A percentile compares a stretch with the other conserved stretches of the same genome.
These are phyloP conservation scores for Penicillium coprophilum DNA, from an alignment of 495 filamentous ascomycete species.

Conservation along the genomic window DNA sequence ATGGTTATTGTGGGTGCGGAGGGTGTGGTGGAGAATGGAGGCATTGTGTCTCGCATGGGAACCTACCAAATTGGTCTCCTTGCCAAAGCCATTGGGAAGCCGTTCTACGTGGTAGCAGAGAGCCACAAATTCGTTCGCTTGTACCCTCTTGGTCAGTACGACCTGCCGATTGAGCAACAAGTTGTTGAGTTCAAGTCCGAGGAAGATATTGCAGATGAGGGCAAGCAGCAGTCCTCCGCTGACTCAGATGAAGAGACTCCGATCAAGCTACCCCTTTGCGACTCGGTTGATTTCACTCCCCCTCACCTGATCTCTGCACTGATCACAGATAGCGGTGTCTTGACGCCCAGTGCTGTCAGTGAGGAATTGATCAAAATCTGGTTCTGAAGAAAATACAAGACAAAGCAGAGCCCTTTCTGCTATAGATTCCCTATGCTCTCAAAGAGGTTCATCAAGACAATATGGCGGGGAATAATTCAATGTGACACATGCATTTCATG, in stretches of 20 bases:
- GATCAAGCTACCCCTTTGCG: constrained; percentile 33
- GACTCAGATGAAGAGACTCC: constrained; percentile 26
- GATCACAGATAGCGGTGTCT: constrained; percentile 73
- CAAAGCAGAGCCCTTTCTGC: neutral
- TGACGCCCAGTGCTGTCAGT: constrained; percentile 73
- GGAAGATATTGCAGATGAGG: constrained; percentile 49
- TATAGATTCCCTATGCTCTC: too few species aligned
- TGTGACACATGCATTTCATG: neutral
- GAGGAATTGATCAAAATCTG: constrained; percentile 78
- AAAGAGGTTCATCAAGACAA: neutral
- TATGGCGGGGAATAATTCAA: neutral
- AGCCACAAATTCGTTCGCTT: constrained; percentile 91
- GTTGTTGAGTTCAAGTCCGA: constrained; percentile 68
- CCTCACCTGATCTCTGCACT: constrained; percentile 77
- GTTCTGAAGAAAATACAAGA: constrained; percentile 51
- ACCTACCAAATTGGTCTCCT: constrained; percentile 87
- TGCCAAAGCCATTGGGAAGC: constrained; percentile 72
- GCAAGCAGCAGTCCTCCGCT: constrained; percentile 27
- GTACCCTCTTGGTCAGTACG: constrained; percentile 75
- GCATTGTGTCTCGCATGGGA: constrained; percentile 84
- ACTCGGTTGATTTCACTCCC: constrained; percentile 84
- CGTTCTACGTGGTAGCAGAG: constrained; percentile 89
- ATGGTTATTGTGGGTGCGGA: constrained; percentile 92
- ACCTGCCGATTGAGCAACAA: constrained; percentile 71
- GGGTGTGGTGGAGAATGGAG: constrained; percentile 90